Evolutionary conservation across 2,329 filamentous ascomycete species (phyloP).

Genomic region (Xylariaceae sp.): DNA sequence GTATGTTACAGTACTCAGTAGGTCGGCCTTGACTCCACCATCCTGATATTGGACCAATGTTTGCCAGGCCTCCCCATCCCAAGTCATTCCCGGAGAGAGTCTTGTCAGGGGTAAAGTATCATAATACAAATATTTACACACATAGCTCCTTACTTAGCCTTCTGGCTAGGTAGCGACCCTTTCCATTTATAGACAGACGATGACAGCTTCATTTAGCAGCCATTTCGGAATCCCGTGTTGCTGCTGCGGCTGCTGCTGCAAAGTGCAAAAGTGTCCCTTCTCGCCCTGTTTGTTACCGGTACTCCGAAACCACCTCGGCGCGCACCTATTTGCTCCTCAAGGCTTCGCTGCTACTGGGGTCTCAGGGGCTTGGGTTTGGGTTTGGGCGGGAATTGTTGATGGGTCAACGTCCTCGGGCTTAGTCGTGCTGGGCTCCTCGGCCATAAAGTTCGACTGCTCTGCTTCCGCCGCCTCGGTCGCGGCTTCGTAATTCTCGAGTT

Average conservation of each 20-base stretch:
- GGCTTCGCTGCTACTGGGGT: slow-evolving; percentile 20
- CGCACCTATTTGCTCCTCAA: slow-evolving; percentile 21
- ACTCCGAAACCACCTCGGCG: slow-evolving; percentile 11
- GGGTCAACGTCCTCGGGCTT: slow-evolving; percentile 11
- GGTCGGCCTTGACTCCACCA: not conserved
- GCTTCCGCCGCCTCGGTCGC: slow-evolving; percentile 25
- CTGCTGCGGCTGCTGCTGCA: too few species aligned
- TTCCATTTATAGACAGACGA: slow-evolving; percentile 7
- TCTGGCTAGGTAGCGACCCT: not conserved
- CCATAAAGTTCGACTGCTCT: slow-evolving; percentile 16
- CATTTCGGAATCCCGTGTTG: not conserved
- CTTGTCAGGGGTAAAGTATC: slow-evolving; percentile 5
- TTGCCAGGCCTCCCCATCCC: not conserved
- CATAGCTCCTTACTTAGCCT: slow-evolving; percentile 7
- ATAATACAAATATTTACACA: slow-evolving; percentile 17
- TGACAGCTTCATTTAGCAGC: not conserved
- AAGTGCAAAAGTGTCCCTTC: not conserved
- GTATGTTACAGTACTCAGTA: not conserved
- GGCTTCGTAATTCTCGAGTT: slow-evolving; percentile 25
- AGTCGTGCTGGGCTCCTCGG: slow-evolving; percentile 10
- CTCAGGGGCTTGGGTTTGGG: slow-evolving; percentile 11
- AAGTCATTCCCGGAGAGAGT: not conserved
- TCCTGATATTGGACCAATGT: slow-evolving; percentile 1
- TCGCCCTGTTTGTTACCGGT: not conserved
- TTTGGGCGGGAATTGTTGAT: slow-evolving; percentile 11